Base-by-base conservation (phyloP, 495 filamentous ascomycete species). In the Elaphomyces granulatus region DNA sequence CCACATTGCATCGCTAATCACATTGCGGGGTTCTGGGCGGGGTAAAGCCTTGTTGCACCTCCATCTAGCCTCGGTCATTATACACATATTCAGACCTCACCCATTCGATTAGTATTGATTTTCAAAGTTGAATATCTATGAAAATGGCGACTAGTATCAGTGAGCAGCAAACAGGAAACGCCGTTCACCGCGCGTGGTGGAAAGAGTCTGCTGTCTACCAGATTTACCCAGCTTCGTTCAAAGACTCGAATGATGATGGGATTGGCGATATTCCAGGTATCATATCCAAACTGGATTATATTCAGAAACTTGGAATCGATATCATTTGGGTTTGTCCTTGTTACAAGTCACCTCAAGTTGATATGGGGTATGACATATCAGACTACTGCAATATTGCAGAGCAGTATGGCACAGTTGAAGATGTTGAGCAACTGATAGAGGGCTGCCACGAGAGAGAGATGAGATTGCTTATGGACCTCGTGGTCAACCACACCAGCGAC, bases 401-500 rank as follows among this genome's bases (percentile, higher is more conserved):
- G 0, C 65, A 67, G 36, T 80, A 80, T 47, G 69, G 74, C 15
- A 77, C 72, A 20, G 57, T 85, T 34, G 63, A 55, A 28, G 78
- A 86, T 55, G 67, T 83, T 12, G 78, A 83, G n/a, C 53, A 55
- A 15, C 56, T 86, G 12, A 72, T 81, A 23, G 26, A 68, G 21
- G 75, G 64, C 9, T 59, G 69, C 9, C 63, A 74, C 40, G 39
- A 56, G 8, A 61, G 76, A 8, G 77, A 66, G 2, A 81, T 86
- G 76, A 80, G 73, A 49, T 51, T 85, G 19, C 63, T 85, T 10
- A 71, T 86, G 53, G 81, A 86, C 52, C 55, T 85, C 16, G 81
- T 86, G 0, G 71, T 83, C 28, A 86, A 87, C 47, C 82, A 86
- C 54, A 83, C 78, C n/a, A 78, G 71, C n/a, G 74, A 82, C 42